Conservation (phyloP, 2,329 filamentous ascomycete species). For the Scedosporium apiospermum region DNA sequence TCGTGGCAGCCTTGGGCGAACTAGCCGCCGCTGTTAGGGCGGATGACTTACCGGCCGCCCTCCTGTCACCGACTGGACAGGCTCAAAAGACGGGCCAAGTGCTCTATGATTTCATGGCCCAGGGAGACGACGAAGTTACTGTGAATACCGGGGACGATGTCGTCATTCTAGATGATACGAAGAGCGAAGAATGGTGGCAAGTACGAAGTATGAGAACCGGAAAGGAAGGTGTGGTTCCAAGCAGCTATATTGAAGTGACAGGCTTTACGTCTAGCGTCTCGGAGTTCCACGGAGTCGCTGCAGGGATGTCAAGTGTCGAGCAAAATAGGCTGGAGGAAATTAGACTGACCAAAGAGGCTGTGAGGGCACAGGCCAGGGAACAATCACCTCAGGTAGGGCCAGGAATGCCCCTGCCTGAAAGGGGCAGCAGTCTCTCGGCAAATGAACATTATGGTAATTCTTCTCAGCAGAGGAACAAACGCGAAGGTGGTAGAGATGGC, state of each 20-base stretch:
- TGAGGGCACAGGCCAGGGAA: conserved; percentile 50
- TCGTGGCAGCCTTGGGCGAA: conserved; percentile 79
- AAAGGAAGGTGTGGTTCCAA: conserved; percentile 91
- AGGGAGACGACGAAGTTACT: conserved; percentile 92
- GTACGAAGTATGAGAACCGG: conserved; percentile 83
- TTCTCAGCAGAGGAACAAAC: conserved; percentile 61
- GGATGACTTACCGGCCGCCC: conserved; percentile 76
- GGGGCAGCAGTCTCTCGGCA: conserved; percentile 68
- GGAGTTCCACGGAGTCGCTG: conserved; percentile 38
- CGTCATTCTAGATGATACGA: conserved; percentile 75
- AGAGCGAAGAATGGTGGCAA: conserved; percentile 98
- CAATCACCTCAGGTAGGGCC: conserved; percentile 59
- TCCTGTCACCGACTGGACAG: conserved; percentile 64
- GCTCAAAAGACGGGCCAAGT: conserved; percentile 74
- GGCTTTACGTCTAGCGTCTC: conserved; percentile 50
- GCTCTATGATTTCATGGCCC: conserved; percentile 92
- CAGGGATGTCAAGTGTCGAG: conserved; percentile 57
- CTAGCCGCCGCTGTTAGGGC: conserved; percentile 76
- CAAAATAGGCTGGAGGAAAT: conserved; percentile 74
- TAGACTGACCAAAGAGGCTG: conserved; percentile 69
- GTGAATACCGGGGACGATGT: conserved; percentile 88
- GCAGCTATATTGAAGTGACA: conserved; percentile 88
- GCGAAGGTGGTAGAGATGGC: conserved; percentile 51
- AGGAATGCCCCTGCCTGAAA: conserved; percentile 64
- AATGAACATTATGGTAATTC: conserved; percentile 57